These are phyloP conservation scores for Cylindrotheca closterium DNA, from an alignment of 108 stramenopile species.

Conservation along the genomic window DNA sequence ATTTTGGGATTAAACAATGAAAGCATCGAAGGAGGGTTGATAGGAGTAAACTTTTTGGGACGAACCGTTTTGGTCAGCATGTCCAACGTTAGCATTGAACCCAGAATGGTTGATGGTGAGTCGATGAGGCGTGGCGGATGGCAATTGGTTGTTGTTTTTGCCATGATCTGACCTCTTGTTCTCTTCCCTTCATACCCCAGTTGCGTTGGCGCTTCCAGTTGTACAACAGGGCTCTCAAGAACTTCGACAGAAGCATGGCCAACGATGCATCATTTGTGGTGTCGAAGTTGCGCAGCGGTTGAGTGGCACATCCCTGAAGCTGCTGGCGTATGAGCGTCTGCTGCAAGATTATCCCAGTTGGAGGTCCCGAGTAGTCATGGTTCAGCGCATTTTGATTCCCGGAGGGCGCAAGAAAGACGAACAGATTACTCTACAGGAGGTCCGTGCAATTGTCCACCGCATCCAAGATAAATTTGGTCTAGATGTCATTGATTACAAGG, in stretches of 20 bases:
- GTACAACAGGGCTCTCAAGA: conserved; percentile 52
- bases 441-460: conserved; percentile 75
- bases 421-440: conserved; percentile 68
- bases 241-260: conserved; percentile 65
- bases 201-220: conserved; percentile 55
- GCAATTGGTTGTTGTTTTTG: background rate
- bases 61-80: conserved; percentile 95
- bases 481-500: conserved; percentile 89
- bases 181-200: too few relatives aligned
- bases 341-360: conserved; percentile 91
- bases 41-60: conserved; percentile 90
- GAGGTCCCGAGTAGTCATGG: conserved; percentile 90
- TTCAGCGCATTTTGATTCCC: conserved; percentile 88
- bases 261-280: conserved; percentile 85
- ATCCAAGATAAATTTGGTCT: conserved; percentile 81
- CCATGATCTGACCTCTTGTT: background rate
- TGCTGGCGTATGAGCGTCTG: conserved; percentile 94
- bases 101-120: conserved; percentile 70
- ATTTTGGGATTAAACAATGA: conserved; percentile 95
- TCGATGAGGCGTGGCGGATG: conserved; percentile 30
- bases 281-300: conserved; percentile 93
- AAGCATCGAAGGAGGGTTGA: conserved; percentile 88
- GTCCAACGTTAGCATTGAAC: conserved; percentile 97
- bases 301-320: conserved; percentile 90
- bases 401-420: conserved; percentile 87